phyloP scores from a whole-genome alignment of 306 rosid species.

The Myrica gale region DNA sequence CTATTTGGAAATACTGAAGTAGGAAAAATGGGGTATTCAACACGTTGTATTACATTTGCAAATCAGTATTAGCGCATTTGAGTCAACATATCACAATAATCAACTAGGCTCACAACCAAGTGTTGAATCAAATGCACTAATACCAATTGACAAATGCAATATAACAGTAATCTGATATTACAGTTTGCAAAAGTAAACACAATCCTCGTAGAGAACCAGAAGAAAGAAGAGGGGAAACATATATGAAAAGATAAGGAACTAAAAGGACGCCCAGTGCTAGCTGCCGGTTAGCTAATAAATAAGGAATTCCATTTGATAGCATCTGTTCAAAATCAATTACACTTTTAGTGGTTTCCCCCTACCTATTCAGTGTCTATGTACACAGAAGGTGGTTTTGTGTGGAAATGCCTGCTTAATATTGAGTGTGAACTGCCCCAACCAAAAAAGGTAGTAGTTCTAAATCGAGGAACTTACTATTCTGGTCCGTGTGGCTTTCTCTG shows the following conservation, averaged over 20 bases:
- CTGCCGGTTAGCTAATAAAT: neutral
- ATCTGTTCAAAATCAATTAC: neutral
- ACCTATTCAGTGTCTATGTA: too few relatives aligned
- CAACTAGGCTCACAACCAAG: too few relatives aligned
- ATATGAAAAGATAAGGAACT: neutral
- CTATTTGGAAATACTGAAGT: too few relatives aligned
- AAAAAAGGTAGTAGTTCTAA: neutral
- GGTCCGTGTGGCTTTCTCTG: conserved; percentile 66
- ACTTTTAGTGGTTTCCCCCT: neutral
- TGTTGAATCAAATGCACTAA: neutral
- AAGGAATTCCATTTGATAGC: neutral
- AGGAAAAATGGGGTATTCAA: too few relatives aligned
- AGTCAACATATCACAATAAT: too few relatives aligned
- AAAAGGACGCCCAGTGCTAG: neutral
- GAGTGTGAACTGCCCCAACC: neutral
- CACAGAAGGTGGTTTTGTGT: too few relatives aligned
- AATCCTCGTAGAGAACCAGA: neutral
- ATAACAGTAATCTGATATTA: neutral
- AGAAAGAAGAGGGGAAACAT: neutral
- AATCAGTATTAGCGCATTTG: too few relatives aligned
- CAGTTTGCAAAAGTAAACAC: neutral
- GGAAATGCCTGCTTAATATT: too few relatives aligned
- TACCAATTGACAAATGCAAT: neutral
- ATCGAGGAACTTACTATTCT: conserved; percentile 67
- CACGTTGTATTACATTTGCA: too few relatives aligned